phyloP scores from a whole-genome alignment of 192 early-diverging fungal genomes.

The Diversispora epigaea region DNA sequence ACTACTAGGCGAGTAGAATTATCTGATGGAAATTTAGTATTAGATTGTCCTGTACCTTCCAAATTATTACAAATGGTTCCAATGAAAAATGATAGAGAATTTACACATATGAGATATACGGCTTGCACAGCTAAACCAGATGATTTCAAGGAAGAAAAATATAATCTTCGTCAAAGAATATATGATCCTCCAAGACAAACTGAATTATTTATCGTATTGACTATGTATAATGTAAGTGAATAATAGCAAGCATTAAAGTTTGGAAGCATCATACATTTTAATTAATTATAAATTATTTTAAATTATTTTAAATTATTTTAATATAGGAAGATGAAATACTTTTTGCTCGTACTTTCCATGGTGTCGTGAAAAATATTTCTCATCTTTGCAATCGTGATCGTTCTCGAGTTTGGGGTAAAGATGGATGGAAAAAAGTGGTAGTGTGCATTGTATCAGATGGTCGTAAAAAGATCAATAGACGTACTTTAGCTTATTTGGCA shows the following conservation, averaged over 20 bases:
- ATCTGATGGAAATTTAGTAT: constrained; percentile 68
- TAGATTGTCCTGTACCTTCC: constrained; percentile 70
- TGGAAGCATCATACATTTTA: neutral
- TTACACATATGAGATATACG: constrained; percentile 93
- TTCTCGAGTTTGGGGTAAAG: constrained; percentile 70
- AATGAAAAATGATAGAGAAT: constrained; percentile 69
- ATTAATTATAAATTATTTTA: neutral
- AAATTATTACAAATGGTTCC: constrained; percentile 54
- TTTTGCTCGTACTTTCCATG: constrained; percentile 85
- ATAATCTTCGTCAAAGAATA: constrained; percentile 68
- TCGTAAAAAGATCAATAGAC: constrained; percentile 69
- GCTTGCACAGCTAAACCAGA: constrained; percentile 86
- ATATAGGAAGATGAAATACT: constrained; percentile 79
- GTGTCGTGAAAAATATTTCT: constrained; percentile 87
- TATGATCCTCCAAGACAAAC: constrained; percentile 56
- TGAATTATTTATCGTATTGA: constrained; percentile 81
- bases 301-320: neutral
- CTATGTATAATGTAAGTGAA: constrained; percentile 71
- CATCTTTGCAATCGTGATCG: constrained; percentile 80
- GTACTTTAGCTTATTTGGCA: constrained; percentile 68
- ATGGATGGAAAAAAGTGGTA: constrained; percentile 84
- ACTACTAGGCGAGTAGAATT: constrained; percentile 59
- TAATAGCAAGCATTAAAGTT: neutral
- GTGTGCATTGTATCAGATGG: constrained; percentile 84
- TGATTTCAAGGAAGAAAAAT: constrained; percentile 72